These are phyloP conservation scores for Chlorophyllum brunneum DNA, from an alignment of 768 basidiomycete species.

Conservation along the genomic window DNA sequence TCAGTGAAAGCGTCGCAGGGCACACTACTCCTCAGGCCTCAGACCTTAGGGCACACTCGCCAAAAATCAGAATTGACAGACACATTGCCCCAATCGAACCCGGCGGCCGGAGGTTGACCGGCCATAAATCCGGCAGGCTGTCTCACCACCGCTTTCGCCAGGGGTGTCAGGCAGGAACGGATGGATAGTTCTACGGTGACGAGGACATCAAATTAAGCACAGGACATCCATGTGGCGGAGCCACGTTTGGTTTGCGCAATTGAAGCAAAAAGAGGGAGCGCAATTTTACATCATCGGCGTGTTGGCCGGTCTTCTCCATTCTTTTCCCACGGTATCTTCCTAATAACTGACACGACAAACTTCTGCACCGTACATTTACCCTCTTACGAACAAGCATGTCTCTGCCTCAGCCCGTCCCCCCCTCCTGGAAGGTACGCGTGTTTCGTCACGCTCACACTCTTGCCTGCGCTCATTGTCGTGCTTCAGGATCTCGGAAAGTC, in stretches of 20 bases:
- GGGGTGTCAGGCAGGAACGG: no score
- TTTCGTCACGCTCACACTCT: not conserved
- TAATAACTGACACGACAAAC: conserved; percentile 13
- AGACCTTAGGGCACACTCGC: no score
- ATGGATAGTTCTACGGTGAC: no score
- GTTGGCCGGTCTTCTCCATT: conserved; percentile 16
- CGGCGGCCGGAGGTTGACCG: no score
- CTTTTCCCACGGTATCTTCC: conserved; percentile 17
- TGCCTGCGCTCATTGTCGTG: conserved; percentile 9
- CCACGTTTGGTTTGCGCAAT: not conserved
- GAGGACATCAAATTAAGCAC: not conserved
- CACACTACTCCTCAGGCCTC: no score
- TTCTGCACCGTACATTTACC: conserved; percentile 17
- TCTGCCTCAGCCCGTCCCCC: conserved; percentile 93
- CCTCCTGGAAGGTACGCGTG: conserved; percentile 86
- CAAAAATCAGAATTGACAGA: no score
- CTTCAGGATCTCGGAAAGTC: conserved; percentile 94
- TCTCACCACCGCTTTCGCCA: no score
- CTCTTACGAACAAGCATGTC: conserved; percentile 55
- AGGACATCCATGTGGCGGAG: no score
- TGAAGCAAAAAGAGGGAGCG: not conserved
- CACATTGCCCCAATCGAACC: no score
- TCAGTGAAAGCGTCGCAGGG: no score
- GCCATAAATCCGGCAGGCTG: no score
- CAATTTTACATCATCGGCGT: conserved; percentile 1